Base-by-base conservation (phyloP, 768 basidiomycete species). In the Tulasnella calospora region DNA sequence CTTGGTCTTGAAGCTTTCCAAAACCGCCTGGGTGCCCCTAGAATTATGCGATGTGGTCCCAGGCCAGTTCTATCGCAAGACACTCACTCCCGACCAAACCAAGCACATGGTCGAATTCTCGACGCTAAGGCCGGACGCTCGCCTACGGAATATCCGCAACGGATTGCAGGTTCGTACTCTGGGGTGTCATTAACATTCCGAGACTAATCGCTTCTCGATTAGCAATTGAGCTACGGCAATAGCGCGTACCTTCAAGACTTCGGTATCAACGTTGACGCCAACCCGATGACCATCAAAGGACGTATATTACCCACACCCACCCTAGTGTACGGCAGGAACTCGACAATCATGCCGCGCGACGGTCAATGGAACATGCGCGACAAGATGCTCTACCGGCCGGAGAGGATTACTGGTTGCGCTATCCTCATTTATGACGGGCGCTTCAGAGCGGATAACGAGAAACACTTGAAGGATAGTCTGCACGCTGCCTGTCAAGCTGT, bases 321-420 rank as follows among this genome's bases (percentile, higher is more conserved):
- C 23, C 85, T 95, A 38, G 88, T 87, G 77, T 94, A 94, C 80
- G 92, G 92, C 21, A 40, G 71, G 36, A 72, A 47, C 30, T 44
- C 74, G 0, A 33, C 44, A 9, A 89, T 92, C 23, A 38, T 40
- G 10, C 92, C 92, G 0, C 85, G 83, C 12, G 89, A 93, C 75
- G 93, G 93, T 6, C 84, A 89, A 0, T 94, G 93, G 93, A 94
- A 94, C 78, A 92, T 94, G 93, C 90, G 74, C 46, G 85, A 73
- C 41, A 80, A 75, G 71, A 55, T 46, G 41, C 93, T 94, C 84
- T 91, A 86, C 84, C 85, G 84, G 76, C 88, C 92, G 0, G 87
- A 82, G 1, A 81, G 80, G 15, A 88, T 94, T 74, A 83, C 85
- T 19, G 78, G 78, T 40, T 94, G 92, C 91, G 86, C 87, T 46